Base-by-base conservation (phyloP, 495 filamentous ascomycete species). In the Hamigera avellanea region DNA sequence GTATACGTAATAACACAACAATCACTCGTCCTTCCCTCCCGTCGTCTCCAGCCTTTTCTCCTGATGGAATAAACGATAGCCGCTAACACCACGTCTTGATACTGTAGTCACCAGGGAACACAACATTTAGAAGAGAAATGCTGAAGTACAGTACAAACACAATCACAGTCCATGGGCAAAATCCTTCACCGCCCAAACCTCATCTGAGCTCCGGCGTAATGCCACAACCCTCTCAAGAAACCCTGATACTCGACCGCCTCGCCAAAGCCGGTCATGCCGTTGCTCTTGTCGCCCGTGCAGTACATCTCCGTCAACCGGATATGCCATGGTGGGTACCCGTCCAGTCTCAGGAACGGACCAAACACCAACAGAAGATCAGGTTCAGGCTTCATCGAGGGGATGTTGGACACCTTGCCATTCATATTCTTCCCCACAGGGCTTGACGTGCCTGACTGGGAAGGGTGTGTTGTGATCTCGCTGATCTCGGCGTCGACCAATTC, bases 241-340 rank as follows among this genome's bases (percentile, higher is more conserved):
- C 93, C 80, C 52, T 94, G 88, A 57, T 98, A 98, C 36, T 83
- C 87, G 12, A 96, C 89, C 0, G 76, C 78, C 42, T 61, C 61
- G 9, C 56, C 53, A 40, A 49, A 54, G 1, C 57, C 63, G 12
- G 42, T 52, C 19, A 58, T 34, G 12, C 49, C 52, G 33, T 60
- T 61, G 32, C 43, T 62, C 23, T 54, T 68, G 30, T 62, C 61
- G 3, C 68, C 66, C 6, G 67, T 69, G 40, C 67, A 70, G 36
- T 83, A 94, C 41, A 98, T 95, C 69, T 98, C 91, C 1, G 89
- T 95, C 42, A 98, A 61, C 25, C 91, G 70, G 32, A 95, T 69
- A 57, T 95, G 91, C 91, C 91, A 98, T 1, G 91, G 91, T 17
- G 91, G 91, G 58, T 95, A 98, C 6, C 89, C 89, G 35, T 84